Conservation (phyloP, 352 stramenopile species). For the Phytopythium ostracodes region DNA sequence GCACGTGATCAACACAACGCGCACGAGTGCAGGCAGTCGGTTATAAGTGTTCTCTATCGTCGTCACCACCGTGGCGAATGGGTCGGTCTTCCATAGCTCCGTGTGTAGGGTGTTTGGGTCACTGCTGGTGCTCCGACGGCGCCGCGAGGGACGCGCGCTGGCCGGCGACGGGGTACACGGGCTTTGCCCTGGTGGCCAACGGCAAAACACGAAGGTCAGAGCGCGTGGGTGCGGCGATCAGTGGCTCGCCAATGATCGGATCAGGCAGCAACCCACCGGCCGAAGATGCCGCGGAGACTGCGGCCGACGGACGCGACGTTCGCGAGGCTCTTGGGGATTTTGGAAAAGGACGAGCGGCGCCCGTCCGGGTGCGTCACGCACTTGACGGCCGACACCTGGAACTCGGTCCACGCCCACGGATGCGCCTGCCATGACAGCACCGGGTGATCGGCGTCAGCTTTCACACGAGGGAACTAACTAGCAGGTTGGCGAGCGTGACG, state of each 20-base stretch:
- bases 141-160: neutral
- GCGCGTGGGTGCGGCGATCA: no score
- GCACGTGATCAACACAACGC: neutral
- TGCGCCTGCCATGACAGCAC: constrained; percentile 32
- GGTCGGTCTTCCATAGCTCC: neutral
- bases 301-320: constrained; percentile 50
- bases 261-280: constrained; percentile 23
- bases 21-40: neutral
- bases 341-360: constrained; percentile 28
- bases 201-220: neutral
- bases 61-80: neutral
- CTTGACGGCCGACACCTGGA: constrained; percentile 64
- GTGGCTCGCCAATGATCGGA: no score
- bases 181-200: constrained; percentile 16
- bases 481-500: neutral
- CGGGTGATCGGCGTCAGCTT: no score
- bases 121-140: neutral
- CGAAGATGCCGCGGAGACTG: constrained; percentile 51
- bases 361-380: constrained; percentile 57
- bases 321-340: constrained; percentile 34
- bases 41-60: neutral
- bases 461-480: no score
- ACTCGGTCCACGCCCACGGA: constrained; percentile 70
- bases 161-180: constrained; percentile 19
- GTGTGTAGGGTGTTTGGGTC: no score